Evolutionary conservation across 2,329 filamentous ascomycete species (phyloP).

Genomic region (Chrysoporthe cubensis): DNA sequence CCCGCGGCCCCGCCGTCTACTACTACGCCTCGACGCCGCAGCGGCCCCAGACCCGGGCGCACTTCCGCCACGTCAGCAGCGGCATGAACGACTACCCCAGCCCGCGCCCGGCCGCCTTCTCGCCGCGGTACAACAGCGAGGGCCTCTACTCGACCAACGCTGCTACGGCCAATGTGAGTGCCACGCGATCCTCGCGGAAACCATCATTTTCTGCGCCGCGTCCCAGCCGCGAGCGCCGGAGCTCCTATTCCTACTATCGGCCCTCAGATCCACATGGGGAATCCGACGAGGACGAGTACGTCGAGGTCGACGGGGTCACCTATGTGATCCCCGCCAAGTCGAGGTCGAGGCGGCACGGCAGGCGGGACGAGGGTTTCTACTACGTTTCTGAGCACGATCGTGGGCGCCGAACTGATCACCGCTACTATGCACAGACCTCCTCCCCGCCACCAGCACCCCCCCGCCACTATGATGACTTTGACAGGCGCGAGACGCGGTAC

Average conservation of each 20-base stretch:
- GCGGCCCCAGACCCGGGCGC: conserved; percentile 59
- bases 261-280: conserved; percentile 62
- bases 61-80: conserved; percentile 50
- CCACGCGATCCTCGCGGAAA: conserved; percentile 51
- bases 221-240: conserved; percentile 57
- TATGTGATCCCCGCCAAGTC: conserved; percentile 58
- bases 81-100: conserved; percentile 45
- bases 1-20: conserved; percentile 47
- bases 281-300: conserved; percentile 66
- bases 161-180: conserved; percentile 69
- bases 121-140: conserved; percentile 64
- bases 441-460: neutral
- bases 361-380: conserved; percentile 38
- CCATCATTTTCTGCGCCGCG: conserved; percentile 51
- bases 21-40: conserved; percentile 53
- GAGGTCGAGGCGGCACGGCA: conserved; percentile 46
- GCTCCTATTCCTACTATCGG: conserved; percentile 63
- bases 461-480: conserved; percentile 37
- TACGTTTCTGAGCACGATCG: conserved; percentile 49
- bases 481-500: conserved; percentile 48
- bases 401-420: conserved; percentile 63
- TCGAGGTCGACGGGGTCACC: conserved; percentile 57
- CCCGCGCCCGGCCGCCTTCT: conserved; percentile 55
- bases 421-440: conserved; percentile 56
- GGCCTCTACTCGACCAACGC: conserved; percentile 52